A percentile compares a stretch with the other conserved stretches of the same genome.
Evolutionary conservation across 805 yeast genomes (phyloP).

Genomic region (Komagataella ulmi): DNA sequence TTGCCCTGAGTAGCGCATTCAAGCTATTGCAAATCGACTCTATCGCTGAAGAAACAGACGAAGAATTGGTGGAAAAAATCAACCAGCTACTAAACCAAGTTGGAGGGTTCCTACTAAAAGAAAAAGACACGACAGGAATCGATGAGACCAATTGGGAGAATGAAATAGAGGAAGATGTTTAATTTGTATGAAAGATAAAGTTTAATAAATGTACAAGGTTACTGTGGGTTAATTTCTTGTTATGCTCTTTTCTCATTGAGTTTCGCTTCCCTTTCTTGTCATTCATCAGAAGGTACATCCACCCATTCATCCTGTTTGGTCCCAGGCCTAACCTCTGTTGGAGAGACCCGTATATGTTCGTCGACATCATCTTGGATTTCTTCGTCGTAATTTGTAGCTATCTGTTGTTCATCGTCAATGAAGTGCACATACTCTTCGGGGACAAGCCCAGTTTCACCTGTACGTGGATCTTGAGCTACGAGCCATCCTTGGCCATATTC

Average conservation of each 20-base stretch:
- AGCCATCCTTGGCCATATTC: constrained; percentile 98
- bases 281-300: neutral
- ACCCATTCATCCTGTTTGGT: neutral
- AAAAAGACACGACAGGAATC: constrained; percentile 22
- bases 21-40: constrained; percentile 23
- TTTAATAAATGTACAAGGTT: neutral
- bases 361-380: constrained; percentile 6
- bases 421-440: constrained; percentile 88
- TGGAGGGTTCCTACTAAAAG: constrained; percentile 42
- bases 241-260: neutral
- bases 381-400: constrained; percentile 3
- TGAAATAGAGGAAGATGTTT: constrained; percentile 28
- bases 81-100: constrained; percentile 33
- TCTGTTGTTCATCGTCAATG: constrained; percentile 18
- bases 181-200: constrained; percentile 1
- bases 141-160: constrained; percentile 35
- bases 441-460: constrained; percentile 80
- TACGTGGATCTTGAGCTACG: constrained; percentile 70
- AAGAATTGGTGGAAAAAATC: constrained; percentile 46
- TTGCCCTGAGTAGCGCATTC: constrained; percentile 23
- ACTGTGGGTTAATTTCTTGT: constrained; percentile 1
- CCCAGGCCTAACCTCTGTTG: neutral
- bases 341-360: constrained; percentile 4
- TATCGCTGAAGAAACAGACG: constrained; percentile 29
- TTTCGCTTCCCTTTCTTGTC: neutral